A percentile compares a stretch with the other conserved stretches of the same genome.
These are phyloP conservation scores for Rhododendron molle DNA, from an alignment of 148 eudicot species.

Conservation along the genomic window DNA sequence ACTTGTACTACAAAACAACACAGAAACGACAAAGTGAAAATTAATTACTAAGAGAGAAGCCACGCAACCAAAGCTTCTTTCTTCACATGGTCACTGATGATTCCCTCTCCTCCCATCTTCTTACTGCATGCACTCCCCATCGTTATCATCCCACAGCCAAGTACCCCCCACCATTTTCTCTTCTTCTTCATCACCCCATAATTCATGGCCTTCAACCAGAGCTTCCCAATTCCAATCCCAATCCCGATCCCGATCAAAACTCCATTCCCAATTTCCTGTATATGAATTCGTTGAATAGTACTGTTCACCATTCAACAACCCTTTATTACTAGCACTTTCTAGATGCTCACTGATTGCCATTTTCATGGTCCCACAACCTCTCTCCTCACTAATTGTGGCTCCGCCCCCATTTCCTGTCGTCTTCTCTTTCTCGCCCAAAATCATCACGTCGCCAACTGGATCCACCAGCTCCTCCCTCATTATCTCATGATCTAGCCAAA, in stretches of 20 bases:
- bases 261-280: constrained; percentile 15
- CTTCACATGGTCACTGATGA: constrained; percentile 30
- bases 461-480: constrained; percentile 8
- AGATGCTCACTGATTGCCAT: neutral
- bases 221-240: constrained; percentile 45
- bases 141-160: constrained; percentile 44
- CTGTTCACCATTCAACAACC: neutral
- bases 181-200: constrained; percentile 19
- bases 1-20: neutral
- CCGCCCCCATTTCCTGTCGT: neutral
- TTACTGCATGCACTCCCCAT: constrained; percentile 8
- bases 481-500: constrained; percentile 19
- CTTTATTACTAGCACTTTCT: neutral
- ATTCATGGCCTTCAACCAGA: constrained; percentile 9
- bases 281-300: constrained; percentile 10
- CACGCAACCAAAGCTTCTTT: constrained; percentile 58
- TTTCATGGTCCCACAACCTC: neutral
- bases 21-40: neutral
- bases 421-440: constrained; percentile 4
- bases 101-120: neutral
- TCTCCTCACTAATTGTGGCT: neutral
- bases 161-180: constrained; percentile 23
- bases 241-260: constrained; percentile 32
- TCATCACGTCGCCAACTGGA: constrained; percentile 1
- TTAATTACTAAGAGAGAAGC: constrained; percentile 36